Conservation (phyloP, 176 grass and related monocot genomes). For the Triticum monococcum region DNA sequence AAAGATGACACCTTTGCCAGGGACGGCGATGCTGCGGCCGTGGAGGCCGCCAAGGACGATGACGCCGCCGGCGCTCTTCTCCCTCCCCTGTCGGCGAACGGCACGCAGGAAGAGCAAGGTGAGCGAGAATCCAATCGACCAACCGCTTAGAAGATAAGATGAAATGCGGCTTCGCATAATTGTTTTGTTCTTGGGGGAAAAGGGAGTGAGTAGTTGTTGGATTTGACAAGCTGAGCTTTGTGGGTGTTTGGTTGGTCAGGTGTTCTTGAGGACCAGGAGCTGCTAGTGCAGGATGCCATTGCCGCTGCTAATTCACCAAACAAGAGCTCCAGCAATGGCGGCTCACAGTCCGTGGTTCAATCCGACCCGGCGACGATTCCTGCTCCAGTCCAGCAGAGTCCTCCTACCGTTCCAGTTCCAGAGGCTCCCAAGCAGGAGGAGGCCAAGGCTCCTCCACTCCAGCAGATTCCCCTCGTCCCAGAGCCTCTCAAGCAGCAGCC, state of each 20-base stretch:
- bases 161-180: neutral
- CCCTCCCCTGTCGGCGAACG: conserved; percentile 26
- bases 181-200: neutral
- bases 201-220: neutral
- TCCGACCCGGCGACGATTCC: conserved; percentile 31
- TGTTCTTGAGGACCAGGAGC: conserved; percentile 37
- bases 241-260: conserved; percentile 15
- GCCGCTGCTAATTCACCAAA: neutral
- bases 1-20: conserved; percentile 14
- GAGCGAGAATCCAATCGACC: neutral
- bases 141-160: neutral
- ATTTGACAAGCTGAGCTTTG: neutral
- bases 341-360: neutral
- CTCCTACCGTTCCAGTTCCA: neutral
- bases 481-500: conserved; percentile 15
- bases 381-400: conserved; percentile 16
- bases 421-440: neutral
- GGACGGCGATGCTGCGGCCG: neutral
- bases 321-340: conserved; percentile 6
- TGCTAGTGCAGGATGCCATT: conserved; percentile 9
- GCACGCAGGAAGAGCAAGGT: conserved; percentile 40
- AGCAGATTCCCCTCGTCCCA: conserved; percentile 23
- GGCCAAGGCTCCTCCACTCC: neutral
- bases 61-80: conserved; percentile 20
- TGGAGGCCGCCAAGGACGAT: neutral